A percentile compares a stretch with the other conserved stretches of the same genome.
Evolutionary conservation across 2,329 filamentous ascomycete species (phyloP).

Genomic region (Fusarium sp.): DNA sequence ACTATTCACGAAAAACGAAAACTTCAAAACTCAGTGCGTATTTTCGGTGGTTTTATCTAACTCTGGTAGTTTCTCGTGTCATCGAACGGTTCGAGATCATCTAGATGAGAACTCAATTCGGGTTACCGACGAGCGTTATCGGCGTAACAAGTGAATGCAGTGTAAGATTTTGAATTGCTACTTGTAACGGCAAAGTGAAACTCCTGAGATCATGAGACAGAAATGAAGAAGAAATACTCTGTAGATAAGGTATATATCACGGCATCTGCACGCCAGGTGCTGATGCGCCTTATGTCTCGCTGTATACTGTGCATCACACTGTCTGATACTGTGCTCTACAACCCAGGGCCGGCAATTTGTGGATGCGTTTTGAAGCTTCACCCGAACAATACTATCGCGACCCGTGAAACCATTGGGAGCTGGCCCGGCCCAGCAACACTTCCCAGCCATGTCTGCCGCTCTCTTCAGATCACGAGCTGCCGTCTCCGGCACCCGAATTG

Average conservation of each 20-base stretch:
- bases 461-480: constrained; percentile 38
- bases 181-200: neutral
- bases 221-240: neutral
- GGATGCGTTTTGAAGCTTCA: constrained; percentile 38
- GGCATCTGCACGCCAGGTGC: neutral
- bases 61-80: neutral
- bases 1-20: neutral
- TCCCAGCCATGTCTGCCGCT: constrained; percentile 40
- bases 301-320: constrained; percentile 26
- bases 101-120: neutral
- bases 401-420: constrained; percentile 43
- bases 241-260: neutral
- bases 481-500: constrained; percentile 26
- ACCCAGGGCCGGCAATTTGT: constrained; percentile 38
- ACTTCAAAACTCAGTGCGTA: neutral
- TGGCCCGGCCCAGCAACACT: constrained; percentile 39
- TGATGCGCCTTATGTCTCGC: neutral
- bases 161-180: neutral
- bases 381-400: constrained; percentile 34
- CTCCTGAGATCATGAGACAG: neutral
- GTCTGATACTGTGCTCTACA: constrained; percentile 34
- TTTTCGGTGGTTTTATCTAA: neutral
- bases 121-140: neutral
- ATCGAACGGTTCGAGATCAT: neutral
- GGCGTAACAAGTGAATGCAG: neutral